A percentile compares a stretch with the other conserved stretches of the same genome.
Conservation (phyloP, 805 yeast genomes). For the Pichia pseudocactophila region DNA sequence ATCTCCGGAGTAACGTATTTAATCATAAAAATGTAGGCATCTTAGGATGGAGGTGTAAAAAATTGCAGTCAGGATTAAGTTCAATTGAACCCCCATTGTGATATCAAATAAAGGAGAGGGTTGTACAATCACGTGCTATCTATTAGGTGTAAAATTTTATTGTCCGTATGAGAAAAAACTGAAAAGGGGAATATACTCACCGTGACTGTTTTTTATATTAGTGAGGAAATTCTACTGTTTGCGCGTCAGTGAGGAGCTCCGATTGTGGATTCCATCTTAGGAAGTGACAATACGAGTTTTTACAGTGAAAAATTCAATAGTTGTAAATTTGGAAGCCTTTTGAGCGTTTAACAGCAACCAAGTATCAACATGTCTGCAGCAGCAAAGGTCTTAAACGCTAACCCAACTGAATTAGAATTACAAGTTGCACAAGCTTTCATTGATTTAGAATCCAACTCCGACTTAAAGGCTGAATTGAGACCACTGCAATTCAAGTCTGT, state of each 20-base stretch:
- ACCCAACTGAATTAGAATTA: constrained; percentile 98
- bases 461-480: constrained; percentile 96
- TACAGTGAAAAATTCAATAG: too few relatives aligned
- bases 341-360: background rate
- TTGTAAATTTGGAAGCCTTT: background rate
- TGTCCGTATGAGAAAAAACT: too few relatives aligned
- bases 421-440: constrained; percentile 98
- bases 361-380: constrained; percentile 78
- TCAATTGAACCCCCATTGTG: too few relatives aligned
- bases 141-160: constrained; percentile 7
- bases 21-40: background rate
- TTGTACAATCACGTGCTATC: constrained; percentile 11
- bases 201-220: too few relatives aligned
- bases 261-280: background rate
- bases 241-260: constrained; percentile 2
- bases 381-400: constrained; percentile 87
- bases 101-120: too few relatives aligned
- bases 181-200: too few relatives aligned
- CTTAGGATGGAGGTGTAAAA: background rate
- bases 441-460: constrained; percentile 92
- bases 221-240: constrained; percentile 1
- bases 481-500: constrained; percentile 97
- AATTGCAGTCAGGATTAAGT: too few relatives aligned
- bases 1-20: too few relatives aligned
- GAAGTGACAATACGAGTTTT: too few relatives aligned